phyloP scores from a whole-genome alignment of 208 protist species.

The Trypanosoma caninum region DNA sequence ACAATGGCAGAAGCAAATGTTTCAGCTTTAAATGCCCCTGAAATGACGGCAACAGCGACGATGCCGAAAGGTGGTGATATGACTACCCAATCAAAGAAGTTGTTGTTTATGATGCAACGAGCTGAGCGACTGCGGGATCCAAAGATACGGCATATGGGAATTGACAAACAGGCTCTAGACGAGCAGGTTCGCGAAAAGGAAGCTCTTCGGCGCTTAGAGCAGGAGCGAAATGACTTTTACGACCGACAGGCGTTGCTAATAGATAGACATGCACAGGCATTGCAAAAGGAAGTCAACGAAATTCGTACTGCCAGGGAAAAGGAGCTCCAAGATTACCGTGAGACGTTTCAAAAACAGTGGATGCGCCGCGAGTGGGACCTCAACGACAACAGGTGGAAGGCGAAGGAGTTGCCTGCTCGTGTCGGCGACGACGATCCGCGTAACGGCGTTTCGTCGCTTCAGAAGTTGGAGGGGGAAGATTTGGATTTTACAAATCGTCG shows the following conservation, averaged over 20 bases:
- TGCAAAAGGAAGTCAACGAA: conserved; percentile 86
- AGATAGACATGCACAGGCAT: conserved; percentile 80
- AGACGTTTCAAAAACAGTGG: conserved; percentile 86
- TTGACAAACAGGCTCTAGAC: conserved; percentile 88
- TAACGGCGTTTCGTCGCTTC: conserved; percentile 73
- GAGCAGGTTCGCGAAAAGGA: conserved; percentile 92
- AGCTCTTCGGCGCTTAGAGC: conserved; percentile 66
- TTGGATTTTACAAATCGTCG: conserved; percentile 70
- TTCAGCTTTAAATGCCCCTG: conserved; percentile 14
- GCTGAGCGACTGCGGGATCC: conserved; percentile 89
- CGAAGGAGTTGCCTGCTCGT: conserved; percentile 83
- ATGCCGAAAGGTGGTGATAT: neutral
- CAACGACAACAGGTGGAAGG: conserved; percentile 77
- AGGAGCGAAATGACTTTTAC: conserved; percentile 85
- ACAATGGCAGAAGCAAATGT: conserved; percentile 1
- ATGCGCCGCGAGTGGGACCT: conserved; percentile 88
- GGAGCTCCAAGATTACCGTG: conserved; percentile 82
- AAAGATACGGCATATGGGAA: conserved; percentile 90
- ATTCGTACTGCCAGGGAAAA: conserved; percentile 72
- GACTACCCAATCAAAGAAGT: conserved; percentile 55
- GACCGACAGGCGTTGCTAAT: conserved; percentile 87
- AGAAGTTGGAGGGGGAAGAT: conserved; percentile 93
- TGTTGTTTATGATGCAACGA: conserved; percentile 84
- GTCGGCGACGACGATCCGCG: conserved; percentile 89
- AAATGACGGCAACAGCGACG: neutral